Evolutionary conservation across 768 basidiomycete genomes (phyloP).

Genomic region (Tylopilus plumbeoviolaceoides): DNA sequence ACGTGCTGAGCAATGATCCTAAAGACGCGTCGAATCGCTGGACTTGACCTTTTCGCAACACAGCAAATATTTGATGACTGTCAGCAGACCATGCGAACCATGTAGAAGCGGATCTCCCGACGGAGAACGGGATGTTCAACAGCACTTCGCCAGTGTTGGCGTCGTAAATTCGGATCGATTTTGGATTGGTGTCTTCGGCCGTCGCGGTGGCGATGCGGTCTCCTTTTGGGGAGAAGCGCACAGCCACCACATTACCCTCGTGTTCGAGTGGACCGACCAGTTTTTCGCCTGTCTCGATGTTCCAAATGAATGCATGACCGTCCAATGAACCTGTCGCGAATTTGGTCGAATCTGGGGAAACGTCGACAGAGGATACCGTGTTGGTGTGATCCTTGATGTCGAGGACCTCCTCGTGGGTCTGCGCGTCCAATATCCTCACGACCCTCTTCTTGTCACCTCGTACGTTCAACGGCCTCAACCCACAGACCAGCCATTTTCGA

Average conservation of each 20-base stretch:
- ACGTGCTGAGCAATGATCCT: background rate
- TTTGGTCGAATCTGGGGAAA: background rate
- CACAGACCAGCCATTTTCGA: background rate
- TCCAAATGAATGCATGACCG: background rate
- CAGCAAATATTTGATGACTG: constrained; percentile 1
- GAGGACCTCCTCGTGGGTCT: background rate
- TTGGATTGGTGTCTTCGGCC: background rate
- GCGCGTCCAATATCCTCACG: background rate
- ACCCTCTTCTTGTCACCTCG: too few species aligned
- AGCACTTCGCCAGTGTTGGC: background rate
- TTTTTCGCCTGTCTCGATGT: background rate
- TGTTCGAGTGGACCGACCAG: background rate
- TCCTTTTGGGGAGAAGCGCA: background rate
- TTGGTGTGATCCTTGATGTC: background rate
- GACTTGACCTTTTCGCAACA: background rate
- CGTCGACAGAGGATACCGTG: background rate
- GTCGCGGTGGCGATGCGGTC: constrained; percentile 1
- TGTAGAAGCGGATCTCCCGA: background rate
- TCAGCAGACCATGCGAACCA: constrained; percentile 4
- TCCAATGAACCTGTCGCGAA: background rate
- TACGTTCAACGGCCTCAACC: background rate
- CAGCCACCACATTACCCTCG: background rate
- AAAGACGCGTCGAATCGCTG: constrained; percentile 3
- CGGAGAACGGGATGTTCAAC: background rate
- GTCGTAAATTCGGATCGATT: constrained; percentile 5